Base-by-base conservation (phyloP, 371 early-diverging fungal species). In the Circinella minor region DNA sequence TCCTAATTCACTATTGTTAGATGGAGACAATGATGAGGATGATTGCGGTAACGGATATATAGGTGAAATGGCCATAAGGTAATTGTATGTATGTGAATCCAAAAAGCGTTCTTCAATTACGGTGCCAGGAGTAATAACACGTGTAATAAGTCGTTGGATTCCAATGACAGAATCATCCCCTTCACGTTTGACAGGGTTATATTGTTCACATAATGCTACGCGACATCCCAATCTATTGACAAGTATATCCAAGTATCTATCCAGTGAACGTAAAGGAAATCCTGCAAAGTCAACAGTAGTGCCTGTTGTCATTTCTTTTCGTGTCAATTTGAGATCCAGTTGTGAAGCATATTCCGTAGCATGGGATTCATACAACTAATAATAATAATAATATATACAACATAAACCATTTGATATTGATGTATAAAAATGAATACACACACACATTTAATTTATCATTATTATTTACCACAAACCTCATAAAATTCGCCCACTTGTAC, bases 401-500 rank as follows among this genome's bases (percentile, higher is more conserved):
- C 1, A 2, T 27, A 27, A 27, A 2, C 27, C 27, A 27, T 2
- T 27, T 27, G 27, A 27, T 27, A 27, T 27, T 27, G 2, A 27
- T 27, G 27, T 27, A 27, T 27, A 27, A 27, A 27, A 27, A 27
- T 27, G 1, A 27, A 2, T n/a, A n/a, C 27, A 17, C n/a, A 48
- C 64, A 38, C 38, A 63, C 20, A 6, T 15, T 62, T 43, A 62
- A 11, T 59, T 18, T 27, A 27, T 27, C 27, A 27, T 27, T 27
- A 27, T 27, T 27, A 27, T 27, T 27, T 27, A 27, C 27, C 27
- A 27, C 27, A 27, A 27, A 91, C 90, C 85, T 98, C 98, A 72
- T 94, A 98, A 74, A 98, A 97, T 61, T 92, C 92, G 18, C 98
- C 98, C 13, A 97, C 96, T 73, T 95, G 92, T n/a, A 92, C 88